A percentile compares a stretch with the other conserved stretches of the same genome.
Conservation (phyloP, 2,329 filamentous ascomycete species). For the Penicillium sp. region DNA sequence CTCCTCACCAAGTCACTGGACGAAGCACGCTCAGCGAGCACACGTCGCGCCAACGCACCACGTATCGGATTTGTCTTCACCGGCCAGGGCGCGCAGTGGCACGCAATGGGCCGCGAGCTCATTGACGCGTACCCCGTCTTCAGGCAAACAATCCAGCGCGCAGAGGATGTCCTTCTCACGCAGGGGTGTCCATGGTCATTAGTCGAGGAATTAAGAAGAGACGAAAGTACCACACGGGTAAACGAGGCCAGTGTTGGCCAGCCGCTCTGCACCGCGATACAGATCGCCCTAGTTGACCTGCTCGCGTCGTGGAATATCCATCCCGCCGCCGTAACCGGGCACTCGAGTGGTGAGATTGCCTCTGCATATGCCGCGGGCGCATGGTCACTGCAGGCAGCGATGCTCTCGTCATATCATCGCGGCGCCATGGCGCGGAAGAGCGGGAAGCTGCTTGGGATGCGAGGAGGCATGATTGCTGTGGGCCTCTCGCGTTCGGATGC, state of each 20-base stretch:
- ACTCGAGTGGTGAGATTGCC: slow-evolving; percentile 37
- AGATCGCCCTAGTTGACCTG: slow-evolving; percentile 33
- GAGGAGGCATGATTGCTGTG: slow-evolving; percentile 29
- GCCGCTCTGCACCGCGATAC: slow-evolving; percentile 30
- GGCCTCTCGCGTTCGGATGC: slow-evolving; percentile 22
- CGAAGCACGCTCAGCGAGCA: too few relatives aligned
- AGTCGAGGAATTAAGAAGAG: background rate
- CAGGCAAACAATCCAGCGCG: slow-evolving; percentile 18
- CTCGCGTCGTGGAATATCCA: slow-evolving; percentile 27
- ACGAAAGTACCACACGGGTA: background rate
- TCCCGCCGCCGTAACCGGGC: slow-evolving; percentile 29
- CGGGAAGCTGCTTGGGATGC: background rate
- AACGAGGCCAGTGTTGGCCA: slow-evolving; percentile 26
- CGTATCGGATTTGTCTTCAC: slow-evolving; percentile 36
- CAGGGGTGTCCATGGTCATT: slow-evolving; percentile 15
- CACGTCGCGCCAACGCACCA: background rate
- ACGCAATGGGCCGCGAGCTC: slow-evolving; percentile 37
- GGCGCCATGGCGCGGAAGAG: slow-evolving; percentile 24
- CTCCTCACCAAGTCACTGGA: too few relatives aligned
- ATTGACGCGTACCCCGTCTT: slow-evolving; percentile 28
- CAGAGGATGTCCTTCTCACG: slow-evolving; percentile 15
- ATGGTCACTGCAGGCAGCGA: slow-evolving; percentile 21
- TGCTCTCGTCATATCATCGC: slow-evolving; percentile 29
- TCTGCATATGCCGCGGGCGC: slow-evolving; percentile 27
- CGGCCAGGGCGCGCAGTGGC: slow-evolving; percentile 43